Evolutionary conservation across 2,329 filamentous ascomycete genomes (phyloP).

Genomic region (Aspergillus eucalypticola): DNA sequence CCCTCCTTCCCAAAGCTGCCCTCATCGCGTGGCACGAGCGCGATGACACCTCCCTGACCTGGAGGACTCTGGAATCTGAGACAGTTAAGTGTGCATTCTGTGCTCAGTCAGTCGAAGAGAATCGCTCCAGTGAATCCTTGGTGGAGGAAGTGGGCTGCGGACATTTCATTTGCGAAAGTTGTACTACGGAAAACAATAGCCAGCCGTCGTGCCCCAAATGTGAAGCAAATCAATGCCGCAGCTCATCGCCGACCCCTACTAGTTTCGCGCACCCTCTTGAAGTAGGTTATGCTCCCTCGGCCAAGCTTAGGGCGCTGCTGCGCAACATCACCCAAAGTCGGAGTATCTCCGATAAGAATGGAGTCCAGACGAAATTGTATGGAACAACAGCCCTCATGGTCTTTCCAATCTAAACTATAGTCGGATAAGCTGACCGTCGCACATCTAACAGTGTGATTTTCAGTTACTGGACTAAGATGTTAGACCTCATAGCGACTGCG

Average conservation of each 20-base stretch:
- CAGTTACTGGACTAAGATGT: conserved; percentile 12
- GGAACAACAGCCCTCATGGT: background rate
- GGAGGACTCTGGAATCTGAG: background rate
- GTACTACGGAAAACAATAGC: background rate
- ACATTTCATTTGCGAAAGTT: conserved; percentile 3
- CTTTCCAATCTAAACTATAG: too few relatives aligned
- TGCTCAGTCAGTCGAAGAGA: background rate
- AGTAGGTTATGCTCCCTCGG: background rate
- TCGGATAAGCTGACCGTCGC: background rate
- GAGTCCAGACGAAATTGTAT: background rate
- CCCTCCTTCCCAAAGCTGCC: background rate
- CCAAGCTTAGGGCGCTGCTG: conserved; percentile 8
- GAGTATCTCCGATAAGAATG: background rate
- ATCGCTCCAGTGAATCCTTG: background rate
- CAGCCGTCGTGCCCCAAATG: background rate
- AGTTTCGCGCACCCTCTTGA: background rate
- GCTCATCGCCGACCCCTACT: background rate
- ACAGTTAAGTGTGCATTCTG: background rate
- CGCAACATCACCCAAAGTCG: conserved; percentile 2
- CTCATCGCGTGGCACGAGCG: background rate
- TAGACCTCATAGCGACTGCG: background rate
- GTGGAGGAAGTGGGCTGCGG: conserved; percentile 1
- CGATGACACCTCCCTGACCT: background rate
- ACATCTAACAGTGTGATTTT: conserved; percentile 7
- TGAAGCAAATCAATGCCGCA: background rate